Evolutionary conservation across 2,329 filamentous ascomycete species (phyloP), one percentile per base, ranked within the genome.

Genomic region (Clarireedia homoeocarpa): DNA sequence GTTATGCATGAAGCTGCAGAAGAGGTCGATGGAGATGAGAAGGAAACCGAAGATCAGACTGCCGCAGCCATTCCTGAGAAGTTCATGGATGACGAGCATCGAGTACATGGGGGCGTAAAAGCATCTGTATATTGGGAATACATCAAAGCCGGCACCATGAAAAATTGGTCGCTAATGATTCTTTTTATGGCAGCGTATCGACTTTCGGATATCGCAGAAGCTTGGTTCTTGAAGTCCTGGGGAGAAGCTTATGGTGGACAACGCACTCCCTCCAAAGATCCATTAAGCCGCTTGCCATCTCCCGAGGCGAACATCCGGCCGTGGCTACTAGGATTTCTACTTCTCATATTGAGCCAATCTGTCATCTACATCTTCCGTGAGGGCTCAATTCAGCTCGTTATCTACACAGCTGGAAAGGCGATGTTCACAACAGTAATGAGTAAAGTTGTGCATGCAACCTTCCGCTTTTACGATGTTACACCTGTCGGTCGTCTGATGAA

Each of bases 401-500:
- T 89, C 23, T 91, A 94, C 68, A 80, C 81, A 34, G 89, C 91
- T 0, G 89, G 88, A 0, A 88, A 86, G 63, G 74, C 77, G 6
- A 80, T 96, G 50, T 96, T 96, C 71, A 76, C 75, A 59, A 77
- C 82, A 40, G 88, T 89, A 20, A 82, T 96, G 72, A 73, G 79
- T 1, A 81, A 80, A 51, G 88, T 96, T 50, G 86, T 86, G 67
- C 81, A 84, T 64, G 88, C 91, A 0, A 91, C 86, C 0, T 95
- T 96, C 72, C 83, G 90, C 1, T 96, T 91, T 70, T 94, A 95
- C 72, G 91, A 96, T 67, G 83, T 89, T 15, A 96, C 91, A 0
- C 91, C 91, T 0, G 85, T 95, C 0, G 91, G 91, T 0, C 83
- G 91, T 48, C 75, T 96, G 59, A 96, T 96, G 88, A 96, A 96